Evolutionary conservation across 345 rosid genomes (phyloP), one percentile per base, ranked within the genome.

Genomic region (Hibiscus syriacus): DNA sequence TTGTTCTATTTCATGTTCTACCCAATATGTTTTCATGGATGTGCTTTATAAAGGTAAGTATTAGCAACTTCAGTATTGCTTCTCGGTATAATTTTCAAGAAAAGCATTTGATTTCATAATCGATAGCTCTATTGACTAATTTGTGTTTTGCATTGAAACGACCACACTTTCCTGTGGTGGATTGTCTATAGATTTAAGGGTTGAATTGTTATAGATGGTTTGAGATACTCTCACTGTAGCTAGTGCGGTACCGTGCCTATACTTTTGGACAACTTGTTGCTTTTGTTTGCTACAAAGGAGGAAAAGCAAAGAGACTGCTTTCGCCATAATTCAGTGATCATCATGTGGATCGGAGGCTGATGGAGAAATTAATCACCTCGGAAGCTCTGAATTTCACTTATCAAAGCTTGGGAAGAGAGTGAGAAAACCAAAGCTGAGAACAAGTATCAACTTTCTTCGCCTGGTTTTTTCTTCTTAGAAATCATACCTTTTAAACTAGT

Each of bases 281-380:
- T 26, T 60, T 66, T 68, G 34, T 54, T n/a, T 80, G 65, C 60
- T 77, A 9, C 84, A 92, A 93, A 70, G 79, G 89, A 88, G 57
- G 98, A 92, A 72, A 70, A 71, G 75, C 8, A 17, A 45, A 13
- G 0, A 5, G 73, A 10, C 13, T 26, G 0, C 26, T 90, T 84
- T 88, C 97, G 4, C 93, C 93, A 0, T 90, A 84, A 73, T 61
- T 88, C 55, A 82, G 74, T 69, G 11, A 55, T 71, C 81, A 29
- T 69, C 62, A 2, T 46, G 62, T 67, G 72, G 20, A 57, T 29
- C 64, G 0, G 72, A 72, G 58, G 60, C 67, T 39, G 66, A 53
- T 67, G 77, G 67, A 56, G 70, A 76, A 58, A 32, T 53, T 78
- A 56, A 61, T 36, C 60, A 55, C 59, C 74, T 52, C 38, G 62